These are phyloP conservation scores for Eimeria acervulina DNA, from an alignment of 169 alveolate species.

Conservation along the genomic window DNA sequence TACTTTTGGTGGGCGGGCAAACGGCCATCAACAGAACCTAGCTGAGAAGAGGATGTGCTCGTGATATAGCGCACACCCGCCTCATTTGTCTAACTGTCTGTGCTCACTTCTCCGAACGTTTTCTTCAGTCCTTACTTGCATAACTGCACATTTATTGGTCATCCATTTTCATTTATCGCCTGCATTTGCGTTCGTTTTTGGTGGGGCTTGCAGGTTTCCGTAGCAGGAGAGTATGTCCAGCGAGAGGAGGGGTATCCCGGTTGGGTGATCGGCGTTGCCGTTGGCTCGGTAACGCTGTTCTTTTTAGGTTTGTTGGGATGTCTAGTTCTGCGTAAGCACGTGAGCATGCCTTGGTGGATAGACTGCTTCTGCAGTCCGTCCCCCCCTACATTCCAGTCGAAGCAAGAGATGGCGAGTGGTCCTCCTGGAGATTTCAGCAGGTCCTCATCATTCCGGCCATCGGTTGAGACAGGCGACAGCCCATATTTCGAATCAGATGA, in stretches of 20 bases:
- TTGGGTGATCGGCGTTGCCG: constrained; percentile 80
- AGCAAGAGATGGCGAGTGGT: constrained; percentile 1
- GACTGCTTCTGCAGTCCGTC: constrained; percentile 82
- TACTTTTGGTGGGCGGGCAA: neutral
- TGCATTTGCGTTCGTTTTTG: neutral
- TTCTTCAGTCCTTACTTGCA: neutral
- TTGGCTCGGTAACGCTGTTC: constrained; percentile 77
- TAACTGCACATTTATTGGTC: neutral
- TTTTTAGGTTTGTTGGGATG: constrained; percentile 77
- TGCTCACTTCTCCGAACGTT: too few species aligned
- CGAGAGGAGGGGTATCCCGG: constrained; percentile 80
- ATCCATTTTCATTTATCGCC: neutral
- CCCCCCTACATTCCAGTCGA: constrained; percentile 64
- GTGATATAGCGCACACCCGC: neutral
- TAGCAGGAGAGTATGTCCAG: neutral
- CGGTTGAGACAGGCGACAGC: constrained; percentile 66
- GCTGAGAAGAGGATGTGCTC: neutral
- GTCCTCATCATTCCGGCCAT: constrained; percentile 65
- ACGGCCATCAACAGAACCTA: neutral
- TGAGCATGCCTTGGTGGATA: constrained; percentile 83
- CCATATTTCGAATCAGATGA: constrained; percentile 70
- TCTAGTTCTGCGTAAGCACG: constrained; percentile 70
- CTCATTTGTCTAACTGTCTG: neutral
- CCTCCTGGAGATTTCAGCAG: constrained; percentile 53
- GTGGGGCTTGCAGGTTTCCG: constrained; percentile 14